A percentile compares a stretch with the other conserved stretches of the same genome.
These are phyloP conservation scores for Planoprotostelium fungivorum DNA, from an alignment of 78 protist species.

Conservation along the genomic window DNA sequence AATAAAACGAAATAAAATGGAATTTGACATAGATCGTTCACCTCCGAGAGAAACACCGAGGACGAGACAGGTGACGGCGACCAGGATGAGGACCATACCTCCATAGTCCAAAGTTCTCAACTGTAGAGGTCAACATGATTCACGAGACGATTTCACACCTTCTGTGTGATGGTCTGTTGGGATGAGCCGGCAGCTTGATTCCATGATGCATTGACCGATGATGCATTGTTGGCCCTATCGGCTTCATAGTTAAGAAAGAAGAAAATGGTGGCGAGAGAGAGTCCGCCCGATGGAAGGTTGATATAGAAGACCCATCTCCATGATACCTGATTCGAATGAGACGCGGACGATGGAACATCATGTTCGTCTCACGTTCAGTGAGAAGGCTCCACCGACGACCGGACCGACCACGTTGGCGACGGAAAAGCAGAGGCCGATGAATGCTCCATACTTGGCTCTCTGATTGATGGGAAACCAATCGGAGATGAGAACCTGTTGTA, in stretches of 20 bases:
- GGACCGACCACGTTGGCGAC: constrained; percentile 53
- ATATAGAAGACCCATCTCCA: constrained; percentile 73
- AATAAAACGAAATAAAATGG: no score
- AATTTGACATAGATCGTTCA: neutral
- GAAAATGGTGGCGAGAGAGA: constrained; percentile 30
- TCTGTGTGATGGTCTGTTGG: neutral
- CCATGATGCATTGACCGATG: neutral
- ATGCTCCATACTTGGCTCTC: constrained; percentile 57
- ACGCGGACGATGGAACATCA: no score
- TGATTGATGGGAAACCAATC: constrained; percentile 50
- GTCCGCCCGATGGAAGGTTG: constrained; percentile 50
- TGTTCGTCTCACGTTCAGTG: constrained; percentile 32
- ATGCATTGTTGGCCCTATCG: no score
- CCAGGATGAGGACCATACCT: constrained; percentile 26
- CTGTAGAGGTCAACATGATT: neutral
- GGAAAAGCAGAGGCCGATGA: constrained; percentile 50
- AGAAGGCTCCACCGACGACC: constrained; percentile 54
- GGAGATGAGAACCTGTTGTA: constrained; percentile 7
- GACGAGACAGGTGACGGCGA: constrained; percentile 24
- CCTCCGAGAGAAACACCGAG: constrained; percentile 62
- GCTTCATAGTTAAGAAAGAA: constrained; percentile 26
- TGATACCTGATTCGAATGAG: constrained; percentile 1
- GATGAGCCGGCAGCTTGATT: neutral
- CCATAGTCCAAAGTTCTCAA: constrained; percentile 26
- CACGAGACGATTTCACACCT: no score